phyloP scores from a whole-genome alignment of 2,329 filamentous ascomycete genomes.

The Colletotrichum sp. region DNA sequence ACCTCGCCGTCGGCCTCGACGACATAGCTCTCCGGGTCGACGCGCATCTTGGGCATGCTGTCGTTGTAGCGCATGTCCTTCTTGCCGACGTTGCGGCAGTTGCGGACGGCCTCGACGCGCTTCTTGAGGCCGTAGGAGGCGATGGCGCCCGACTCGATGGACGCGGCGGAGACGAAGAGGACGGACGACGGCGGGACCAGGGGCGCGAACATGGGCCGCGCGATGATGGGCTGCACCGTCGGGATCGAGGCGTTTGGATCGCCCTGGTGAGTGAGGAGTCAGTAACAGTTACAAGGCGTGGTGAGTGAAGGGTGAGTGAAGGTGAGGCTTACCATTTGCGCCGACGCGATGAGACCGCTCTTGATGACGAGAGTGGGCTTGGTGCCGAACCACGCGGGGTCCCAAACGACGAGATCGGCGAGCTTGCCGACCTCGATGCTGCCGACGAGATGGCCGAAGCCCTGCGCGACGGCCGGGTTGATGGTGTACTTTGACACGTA shows the following conservation, averaged over 20 bases:
- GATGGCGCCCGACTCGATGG: conserved; percentile 70
- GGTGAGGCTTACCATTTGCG: conserved; percentile 73
- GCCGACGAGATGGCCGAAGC: conserved; percentile 86
- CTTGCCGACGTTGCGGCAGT: conserved; percentile 79
- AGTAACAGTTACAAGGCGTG: neutral
- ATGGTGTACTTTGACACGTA: conserved; percentile 97
- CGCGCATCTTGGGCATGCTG: conserved; percentile 82
- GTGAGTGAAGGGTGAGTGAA: neutral
- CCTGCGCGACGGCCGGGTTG: conserved; percentile 90
- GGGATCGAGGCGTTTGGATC: conserved; percentile 87
- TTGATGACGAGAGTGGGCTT: conserved; percentile 86
- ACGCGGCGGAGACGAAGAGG: conserved; percentile 81
- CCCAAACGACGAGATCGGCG: conserved; percentile 89
- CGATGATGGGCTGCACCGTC: conserved; percentile 83
- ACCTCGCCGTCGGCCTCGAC: conserved; percentile 84
- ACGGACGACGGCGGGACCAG: conserved; percentile 75
- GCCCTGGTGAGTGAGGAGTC: conserved; percentile 51
- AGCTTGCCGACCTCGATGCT: conserved; percentile 89
- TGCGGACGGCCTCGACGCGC: conserved; percentile 79
- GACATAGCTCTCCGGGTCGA: conserved; percentile 89
- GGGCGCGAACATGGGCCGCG: conserved; percentile 85
- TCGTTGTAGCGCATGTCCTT: conserved; percentile 91
- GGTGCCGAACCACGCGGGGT: conserved; percentile 82
- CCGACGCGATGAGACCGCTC: conserved; percentile 82
- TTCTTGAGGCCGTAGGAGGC: conserved; percentile 78